phyloP scores from a whole-genome alignment of 208 protist genomes.

The Naegleria fowleri region DNA sequence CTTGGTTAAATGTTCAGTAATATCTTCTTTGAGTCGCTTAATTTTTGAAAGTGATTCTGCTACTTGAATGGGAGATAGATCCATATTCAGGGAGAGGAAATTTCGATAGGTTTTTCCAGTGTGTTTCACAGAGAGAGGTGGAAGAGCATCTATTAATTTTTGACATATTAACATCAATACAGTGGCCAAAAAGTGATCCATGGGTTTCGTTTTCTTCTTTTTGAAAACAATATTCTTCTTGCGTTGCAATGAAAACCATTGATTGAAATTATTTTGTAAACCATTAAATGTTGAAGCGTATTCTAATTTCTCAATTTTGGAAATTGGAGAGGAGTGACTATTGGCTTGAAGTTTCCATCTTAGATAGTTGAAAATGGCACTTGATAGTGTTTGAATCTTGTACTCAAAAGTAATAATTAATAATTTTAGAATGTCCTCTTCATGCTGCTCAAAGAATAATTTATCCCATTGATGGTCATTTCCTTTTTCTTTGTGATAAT shows the following conservation, averaged over 20 bases:
- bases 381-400: background rate
- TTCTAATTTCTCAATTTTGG: background rate
- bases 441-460: background rate
- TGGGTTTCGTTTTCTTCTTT: background rate
- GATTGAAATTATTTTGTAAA: background rate
- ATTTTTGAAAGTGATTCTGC: background rate
- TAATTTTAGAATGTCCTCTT: background rate
- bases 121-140: background rate
- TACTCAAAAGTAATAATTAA: background rate
- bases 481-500: background rate
- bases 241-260: background rate
- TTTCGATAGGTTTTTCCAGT: background rate
- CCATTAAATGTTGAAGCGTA: background rate
- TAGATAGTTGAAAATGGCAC: background rate
- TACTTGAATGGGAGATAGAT: background rate
- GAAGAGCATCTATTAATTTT: background rate
- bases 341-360: background rate
- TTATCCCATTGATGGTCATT: background rate
- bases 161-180: background rate
- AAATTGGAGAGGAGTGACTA: background rate
- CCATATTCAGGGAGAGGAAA: background rate
- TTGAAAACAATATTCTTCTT: background rate
- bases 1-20: background rate
- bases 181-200: background rate
- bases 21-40: background rate